A percentile compares a stretch with the other conserved stretches of the same genome.
Conservation (phyloP, 2,329 filamentous ascomycete genomes). For the Mariannaea elegans region DNA sequence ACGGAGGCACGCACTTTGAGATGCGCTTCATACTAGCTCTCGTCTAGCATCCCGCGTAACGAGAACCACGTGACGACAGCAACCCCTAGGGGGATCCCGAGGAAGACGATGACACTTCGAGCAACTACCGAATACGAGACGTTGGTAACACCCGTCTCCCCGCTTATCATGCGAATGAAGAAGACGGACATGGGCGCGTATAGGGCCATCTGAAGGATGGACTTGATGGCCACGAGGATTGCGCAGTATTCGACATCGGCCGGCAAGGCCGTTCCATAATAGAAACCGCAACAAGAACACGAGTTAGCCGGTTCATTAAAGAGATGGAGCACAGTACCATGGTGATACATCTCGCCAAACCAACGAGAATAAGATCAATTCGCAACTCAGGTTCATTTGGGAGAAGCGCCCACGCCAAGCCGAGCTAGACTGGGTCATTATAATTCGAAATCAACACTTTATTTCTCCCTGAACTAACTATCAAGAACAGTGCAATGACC, state of each 20-base stretch:
- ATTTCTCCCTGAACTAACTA: constrained; percentile 61
- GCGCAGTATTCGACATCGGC: constrained; percentile 83
- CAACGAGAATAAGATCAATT: constrained; percentile 81
- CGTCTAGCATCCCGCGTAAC: constrained; percentile 63
- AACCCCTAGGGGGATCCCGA: constrained; percentile 83
- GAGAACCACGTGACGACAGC: constrained; percentile 78
- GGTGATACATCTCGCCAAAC: constrained; percentile 85
- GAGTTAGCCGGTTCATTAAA: background rate
- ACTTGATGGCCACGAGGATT: constrained; percentile 79
- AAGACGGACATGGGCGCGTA: constrained; percentile 75
- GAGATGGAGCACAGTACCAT: constrained; percentile 62
- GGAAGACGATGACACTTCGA: constrained; percentile 82
- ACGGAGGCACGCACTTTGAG: constrained; percentile 74
- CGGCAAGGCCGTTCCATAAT: constrained; percentile 77
- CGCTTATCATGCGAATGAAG: constrained; percentile 75
- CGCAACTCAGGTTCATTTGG: constrained; percentile 66
- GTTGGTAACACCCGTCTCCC: constrained; percentile 45
- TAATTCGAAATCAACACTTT: background rate
- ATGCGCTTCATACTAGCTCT: constrained; percentile 70
- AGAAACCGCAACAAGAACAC: constrained; percentile 47
- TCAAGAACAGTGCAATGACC: constrained; percentile 83
- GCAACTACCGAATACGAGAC: constrained; percentile 74
- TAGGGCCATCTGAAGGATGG: constrained; percentile 76
- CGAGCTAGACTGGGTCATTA: constrained; percentile 56
- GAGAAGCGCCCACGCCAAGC: constrained; percentile 73